Percentiles rank a stretch among this genome's conserved stretches.
Evolutionary conservation across 2,329 filamentous ascomycete genomes (phyloP).

Genomic region (Xylaria hypoxylon): DNA sequence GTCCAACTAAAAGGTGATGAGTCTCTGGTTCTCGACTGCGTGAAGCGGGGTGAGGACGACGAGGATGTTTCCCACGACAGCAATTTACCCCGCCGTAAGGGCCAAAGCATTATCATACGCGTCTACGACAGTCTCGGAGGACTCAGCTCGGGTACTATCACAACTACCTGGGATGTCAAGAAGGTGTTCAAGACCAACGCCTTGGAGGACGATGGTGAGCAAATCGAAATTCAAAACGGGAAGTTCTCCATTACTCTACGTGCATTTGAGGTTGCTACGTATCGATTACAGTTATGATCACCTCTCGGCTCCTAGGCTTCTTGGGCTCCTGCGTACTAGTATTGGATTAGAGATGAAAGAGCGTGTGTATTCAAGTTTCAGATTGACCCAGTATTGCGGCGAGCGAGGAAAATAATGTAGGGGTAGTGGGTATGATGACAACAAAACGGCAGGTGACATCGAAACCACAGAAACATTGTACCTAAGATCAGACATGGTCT

Average conservation of each 20-base stretch:
- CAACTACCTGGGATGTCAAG: conserved; percentile 76
- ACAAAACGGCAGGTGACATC: neutral
- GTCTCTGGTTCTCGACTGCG: conserved; percentile 83
- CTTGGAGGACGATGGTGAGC: conserved; percentile 86
- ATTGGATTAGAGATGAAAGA: neutral
- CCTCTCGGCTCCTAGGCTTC: conserved; percentile 8
- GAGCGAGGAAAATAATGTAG: neutral
- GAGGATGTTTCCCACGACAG: conserved; percentile 74
- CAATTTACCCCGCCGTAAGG: conserved; percentile 73
- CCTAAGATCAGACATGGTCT: neutral
- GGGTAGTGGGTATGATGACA: neutral
- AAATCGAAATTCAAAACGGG: conserved; percentile 64
- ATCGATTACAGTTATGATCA: conserved; percentile 67
- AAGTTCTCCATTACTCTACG: conserved; percentile 73
- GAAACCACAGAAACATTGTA: neutral
- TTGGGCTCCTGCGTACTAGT: neutral
- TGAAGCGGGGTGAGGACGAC: conserved; percentile 94
- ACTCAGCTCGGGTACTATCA: conserved; percentile 76
- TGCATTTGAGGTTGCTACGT: conserved; percentile 89
- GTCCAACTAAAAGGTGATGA: conserved; percentile 75
- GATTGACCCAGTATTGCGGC: neutral
- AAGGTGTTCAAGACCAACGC: conserved; percentile 86
- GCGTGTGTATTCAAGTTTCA: neutral
- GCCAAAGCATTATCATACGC: conserved; percentile 83
- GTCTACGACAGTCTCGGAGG: conserved; percentile 93